Evolutionary conservation across 1,139 yeast species (phyloP), one percentile per base, ranked within the genome.

Genomic region (Blastobotrys serpentis): DNA sequence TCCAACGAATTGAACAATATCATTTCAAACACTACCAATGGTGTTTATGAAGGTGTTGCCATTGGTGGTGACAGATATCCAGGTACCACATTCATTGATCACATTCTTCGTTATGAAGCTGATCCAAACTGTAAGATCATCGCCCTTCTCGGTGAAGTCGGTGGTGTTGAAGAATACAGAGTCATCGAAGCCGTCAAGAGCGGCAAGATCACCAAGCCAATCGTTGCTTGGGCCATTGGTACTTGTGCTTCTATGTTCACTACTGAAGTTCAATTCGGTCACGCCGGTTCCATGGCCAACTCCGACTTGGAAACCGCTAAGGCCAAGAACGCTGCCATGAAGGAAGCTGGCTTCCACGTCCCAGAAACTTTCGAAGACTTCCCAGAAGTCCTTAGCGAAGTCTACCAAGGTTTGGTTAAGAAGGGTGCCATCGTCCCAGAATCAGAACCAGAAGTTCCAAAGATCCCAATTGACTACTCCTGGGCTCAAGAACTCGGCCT

Each of bases 51-150:
- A 60, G 76, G 76, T 57, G 63, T 72, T 43, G 77, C 76, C 46
- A 72, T 72, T 53, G 76, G 76, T 42, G 76, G 76, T 57, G 76
- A 72, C 61, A 65, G 76, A 43, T 73, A 72, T 61, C 77, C 76
- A n/a, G 75, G 76, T 43, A 73, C 76, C 45, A 70, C 77, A 22
- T 72, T 73, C 58, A 72, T 72, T 49, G 77, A 73, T 62, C 76
- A 72, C 59, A 68, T 73, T 52, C 61, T 73, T 53, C 71, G 76
- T 48, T 72, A 68, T 61, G 68, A 72, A 62, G 72, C 70, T 45
- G 77, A 73, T 56, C 75, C 76, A 52, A 66, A 65, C 49, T 72
- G 75, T 56, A 73, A 72, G 64, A 68, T 73, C 57, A 67, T 72
- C 48, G 72, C 72, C 37, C 62, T 72, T 45, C 65, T 72, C 25